Conservation (phyloP, 1,284 basidiomycete species). For the Sporisorium scitamineum region DNA sequence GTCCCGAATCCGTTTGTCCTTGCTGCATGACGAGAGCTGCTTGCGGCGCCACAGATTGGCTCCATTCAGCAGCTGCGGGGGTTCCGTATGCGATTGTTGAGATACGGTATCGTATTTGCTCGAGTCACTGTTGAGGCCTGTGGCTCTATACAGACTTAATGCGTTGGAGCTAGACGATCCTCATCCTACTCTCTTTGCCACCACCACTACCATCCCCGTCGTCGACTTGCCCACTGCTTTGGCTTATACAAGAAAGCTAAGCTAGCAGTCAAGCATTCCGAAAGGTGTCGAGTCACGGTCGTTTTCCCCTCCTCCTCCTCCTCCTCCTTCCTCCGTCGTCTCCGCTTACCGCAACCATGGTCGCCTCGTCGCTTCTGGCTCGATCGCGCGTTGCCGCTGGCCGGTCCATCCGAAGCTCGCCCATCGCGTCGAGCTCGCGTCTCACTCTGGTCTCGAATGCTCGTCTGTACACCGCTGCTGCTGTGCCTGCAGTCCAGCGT, state of each 20-base stretch:
- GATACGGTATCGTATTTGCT: too few relatives aligned
- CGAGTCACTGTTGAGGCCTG: too few relatives aligned
- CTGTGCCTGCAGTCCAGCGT: not conserved
- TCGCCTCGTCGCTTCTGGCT: conserved; percentile 33
- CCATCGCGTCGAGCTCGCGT: conserved; percentile 33
- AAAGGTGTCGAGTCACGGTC: conserved; percentile 8
- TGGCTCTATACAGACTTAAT: too few relatives aligned
- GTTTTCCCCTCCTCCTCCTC: not conserved
- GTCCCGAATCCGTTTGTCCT: not conserved
- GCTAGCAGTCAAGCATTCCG: conserved; percentile 5
- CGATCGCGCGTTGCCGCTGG: conserved; percentile 38
- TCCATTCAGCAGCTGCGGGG: too few relatives aligned
- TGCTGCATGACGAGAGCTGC: not conserved
- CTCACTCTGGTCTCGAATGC: conserved; percentile 7
- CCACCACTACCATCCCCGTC: not conserved
- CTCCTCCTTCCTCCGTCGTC: not conserved
- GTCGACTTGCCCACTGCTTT: conserved; percentile 2
- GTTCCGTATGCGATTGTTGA: not conserved
- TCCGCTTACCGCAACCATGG: conserved; percentile 16
- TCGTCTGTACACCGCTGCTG: conserved; percentile 7
- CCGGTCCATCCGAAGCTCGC: conserved; percentile 28
- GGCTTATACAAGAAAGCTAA: conserved; percentile 1
- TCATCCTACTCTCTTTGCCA: not conserved
- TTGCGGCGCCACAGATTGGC: not conserved
- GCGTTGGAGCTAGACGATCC: not conserved